A percentile compares a stretch with the other conserved stretches of the same genome.
Conservation (phyloP, 2,329 filamentous ascomycete genomes). For the Microdochium trichocladiopsis region DNA sequence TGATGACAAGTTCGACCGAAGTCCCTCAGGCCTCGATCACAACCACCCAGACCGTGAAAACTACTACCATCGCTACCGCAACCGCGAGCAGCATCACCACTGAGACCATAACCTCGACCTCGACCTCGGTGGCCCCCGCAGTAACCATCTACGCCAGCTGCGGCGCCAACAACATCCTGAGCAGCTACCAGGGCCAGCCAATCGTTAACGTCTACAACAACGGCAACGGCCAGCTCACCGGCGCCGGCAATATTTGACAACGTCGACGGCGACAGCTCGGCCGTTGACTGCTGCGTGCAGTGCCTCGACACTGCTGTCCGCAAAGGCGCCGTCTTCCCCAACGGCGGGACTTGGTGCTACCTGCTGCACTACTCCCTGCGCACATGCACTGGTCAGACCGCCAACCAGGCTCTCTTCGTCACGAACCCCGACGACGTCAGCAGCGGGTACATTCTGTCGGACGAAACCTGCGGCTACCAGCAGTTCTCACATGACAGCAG, state of each 20-base stretch:
- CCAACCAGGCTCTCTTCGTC: no score
- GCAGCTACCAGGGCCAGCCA: no score
- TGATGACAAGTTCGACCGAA: not conserved
- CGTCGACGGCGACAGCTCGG: not conserved
- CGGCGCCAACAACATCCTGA: not conserved
- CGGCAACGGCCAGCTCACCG: no score
- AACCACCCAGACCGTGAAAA: not conserved
- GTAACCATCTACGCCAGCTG: not conserved
- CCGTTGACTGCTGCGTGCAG: not conserved
- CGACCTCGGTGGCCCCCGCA: not conserved
- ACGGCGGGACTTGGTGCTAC: no score
- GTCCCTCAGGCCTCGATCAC: not conserved
- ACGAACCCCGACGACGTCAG: no score
- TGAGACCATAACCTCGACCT: no score
- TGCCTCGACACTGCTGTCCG: not conserved
- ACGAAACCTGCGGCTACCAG: no score
- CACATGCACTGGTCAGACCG: no score
- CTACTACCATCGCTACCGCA: not conserved
- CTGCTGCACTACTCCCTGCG: no score
- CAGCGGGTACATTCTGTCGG: no score
- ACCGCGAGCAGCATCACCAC: not conserved
- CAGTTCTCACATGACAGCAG: no score
- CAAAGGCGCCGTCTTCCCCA: not conserved
- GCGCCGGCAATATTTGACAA: not conserved
- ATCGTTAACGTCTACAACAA: no score